Evolutionary conservation across 768 basidiomycete genomes (phyloP).

Genomic region (Chiua virens): DNA sequence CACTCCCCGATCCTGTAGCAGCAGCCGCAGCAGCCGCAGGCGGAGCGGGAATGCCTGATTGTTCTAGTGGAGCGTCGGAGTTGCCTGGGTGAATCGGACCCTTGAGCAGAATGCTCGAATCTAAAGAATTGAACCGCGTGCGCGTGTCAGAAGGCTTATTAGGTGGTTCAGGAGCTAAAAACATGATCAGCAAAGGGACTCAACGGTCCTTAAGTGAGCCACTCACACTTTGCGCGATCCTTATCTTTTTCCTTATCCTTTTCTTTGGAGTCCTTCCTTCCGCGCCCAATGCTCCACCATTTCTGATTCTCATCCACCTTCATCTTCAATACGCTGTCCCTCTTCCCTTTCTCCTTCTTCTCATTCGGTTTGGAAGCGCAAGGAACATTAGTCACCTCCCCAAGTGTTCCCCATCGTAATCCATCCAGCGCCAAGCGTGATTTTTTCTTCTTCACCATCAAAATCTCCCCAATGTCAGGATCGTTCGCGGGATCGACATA

Average conservation of each 20-base stretch:
- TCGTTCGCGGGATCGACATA: conserved; percentile 65
- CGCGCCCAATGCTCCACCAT: conserved; percentile 84
- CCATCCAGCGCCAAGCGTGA: conserved; percentile 59
- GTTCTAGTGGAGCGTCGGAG: conserved; percentile 10
- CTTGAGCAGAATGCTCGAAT: conserved; percentile 39
- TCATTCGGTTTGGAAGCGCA: conserved; percentile 29
- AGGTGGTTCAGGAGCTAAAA: conserved; percentile 48
- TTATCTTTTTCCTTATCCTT: conserved; percentile 42
- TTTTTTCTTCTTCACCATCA: conserved; percentile 79
- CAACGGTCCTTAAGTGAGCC: not conserved
- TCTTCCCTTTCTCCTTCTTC: conserved; percentile 38
- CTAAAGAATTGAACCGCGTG: conserved; percentile 66
- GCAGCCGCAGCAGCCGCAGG: conserved; percentile 37
- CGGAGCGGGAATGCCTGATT: conserved; percentile 21
- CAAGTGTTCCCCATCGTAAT: conserved; percentile 53
- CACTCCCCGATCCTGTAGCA: conserved; percentile 19
- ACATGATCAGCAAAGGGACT: conserved; percentile 3
- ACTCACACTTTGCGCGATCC: conserved; percentile 38
- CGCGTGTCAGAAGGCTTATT: conserved; percentile 34
- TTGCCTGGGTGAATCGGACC: conserved; percentile 17
- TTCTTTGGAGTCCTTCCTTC: conserved; percentile 72
- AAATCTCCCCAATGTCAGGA: conserved; percentile 65
- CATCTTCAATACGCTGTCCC: conserved; percentile 33
- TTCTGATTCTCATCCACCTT: conserved; percentile 54
- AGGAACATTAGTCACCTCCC: conserved; percentile 61